Conservation (phyloP, 306 rosid genomes). For the Crotalaria pallida region DNA sequence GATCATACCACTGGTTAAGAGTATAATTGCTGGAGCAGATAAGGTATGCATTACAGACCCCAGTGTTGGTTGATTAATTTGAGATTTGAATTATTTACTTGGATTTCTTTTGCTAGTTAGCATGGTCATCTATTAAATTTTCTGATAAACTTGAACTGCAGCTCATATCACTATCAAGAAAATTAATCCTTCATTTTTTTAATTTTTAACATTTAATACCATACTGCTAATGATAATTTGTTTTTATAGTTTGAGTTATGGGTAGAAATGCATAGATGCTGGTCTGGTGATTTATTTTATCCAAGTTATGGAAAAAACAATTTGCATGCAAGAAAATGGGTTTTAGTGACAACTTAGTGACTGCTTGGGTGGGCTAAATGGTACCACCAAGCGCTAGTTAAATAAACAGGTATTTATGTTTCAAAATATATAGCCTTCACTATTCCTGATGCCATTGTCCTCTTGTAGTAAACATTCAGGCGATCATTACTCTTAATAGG, state of each 20-base stretch:
- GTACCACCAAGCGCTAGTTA: not conserved
- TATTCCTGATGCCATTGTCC: not conserved
- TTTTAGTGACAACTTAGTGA: not conserved
- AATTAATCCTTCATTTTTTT: not conserved
- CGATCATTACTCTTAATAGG: not conserved
- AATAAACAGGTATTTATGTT: not conserved
- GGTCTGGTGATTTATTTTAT: not conserved
- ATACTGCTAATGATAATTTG: not conserved
- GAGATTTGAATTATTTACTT: slow-evolving; percentile 10
- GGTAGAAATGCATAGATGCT: slow-evolving; percentile 3
- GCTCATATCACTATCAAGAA: not conserved
- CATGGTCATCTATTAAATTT: slow-evolving; percentile 7
- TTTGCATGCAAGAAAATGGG: not conserved
- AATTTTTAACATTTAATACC: not conserved
- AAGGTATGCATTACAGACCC: slow-evolving; percentile 55
- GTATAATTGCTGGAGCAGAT: slow-evolving; percentile 81
- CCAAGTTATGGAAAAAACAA: not conserved
- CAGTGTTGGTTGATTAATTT: slow-evolving; percentile 24
- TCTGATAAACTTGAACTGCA: not conserved
- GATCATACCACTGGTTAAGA: slow-evolving; percentile 80
- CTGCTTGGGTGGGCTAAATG: not conserved
- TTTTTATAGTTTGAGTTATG: not conserved
- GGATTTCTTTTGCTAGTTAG: not conserved
- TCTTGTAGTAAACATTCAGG: not conserved
- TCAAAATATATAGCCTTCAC: not conserved